A percentile compares a stretch with the other conserved stretches of the same genome.
phyloP scores from a whole-genome alignment of 441 rosid species.

The Pelargonium citronellum region DNA sequence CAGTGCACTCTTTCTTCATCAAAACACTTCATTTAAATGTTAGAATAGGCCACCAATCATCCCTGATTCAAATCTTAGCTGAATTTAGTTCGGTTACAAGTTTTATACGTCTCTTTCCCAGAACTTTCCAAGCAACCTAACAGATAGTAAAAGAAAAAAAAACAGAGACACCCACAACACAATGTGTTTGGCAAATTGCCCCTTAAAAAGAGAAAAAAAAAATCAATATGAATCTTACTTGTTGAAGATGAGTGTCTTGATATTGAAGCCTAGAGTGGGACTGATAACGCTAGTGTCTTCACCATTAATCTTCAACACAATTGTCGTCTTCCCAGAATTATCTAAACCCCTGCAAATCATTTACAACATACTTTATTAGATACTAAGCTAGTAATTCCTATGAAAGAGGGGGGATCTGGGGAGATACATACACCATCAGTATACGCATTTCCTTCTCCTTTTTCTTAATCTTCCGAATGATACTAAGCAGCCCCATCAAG shows the following conservation, averaged over 20 bases:
- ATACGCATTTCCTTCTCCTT: constrained; percentile 96
- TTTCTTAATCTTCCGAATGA: constrained; percentile 82
- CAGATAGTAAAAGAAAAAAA: not conserved
- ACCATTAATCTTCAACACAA: constrained; percentile 86
- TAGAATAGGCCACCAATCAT: no score
- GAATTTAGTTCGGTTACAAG: no score
- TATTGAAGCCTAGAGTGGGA: constrained; percentile 93
- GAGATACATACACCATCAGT: constrained; percentile 77
- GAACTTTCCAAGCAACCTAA: not conserved
- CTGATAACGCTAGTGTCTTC: constrained; percentile 86
- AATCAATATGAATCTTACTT: constrained; percentile 12
- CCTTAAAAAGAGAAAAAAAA: not conserved
- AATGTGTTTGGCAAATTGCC: not conserved
- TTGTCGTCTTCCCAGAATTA: constrained; percentile 91
- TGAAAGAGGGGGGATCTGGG: not conserved
- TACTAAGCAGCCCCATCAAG: constrained; percentile 73
- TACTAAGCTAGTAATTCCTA: no score
- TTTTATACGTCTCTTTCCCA: no score
- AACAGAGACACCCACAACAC: not conserved
- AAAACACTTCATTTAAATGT: no score
- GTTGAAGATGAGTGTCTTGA: constrained; percentile 52
- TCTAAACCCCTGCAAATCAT: constrained; percentile 27
- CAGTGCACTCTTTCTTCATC: no score
- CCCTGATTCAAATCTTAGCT: no score
- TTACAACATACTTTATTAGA: not conserved